Base-by-base conservation (phyloP, 345 rosid genomes). In the Balakata baccata region DNA sequence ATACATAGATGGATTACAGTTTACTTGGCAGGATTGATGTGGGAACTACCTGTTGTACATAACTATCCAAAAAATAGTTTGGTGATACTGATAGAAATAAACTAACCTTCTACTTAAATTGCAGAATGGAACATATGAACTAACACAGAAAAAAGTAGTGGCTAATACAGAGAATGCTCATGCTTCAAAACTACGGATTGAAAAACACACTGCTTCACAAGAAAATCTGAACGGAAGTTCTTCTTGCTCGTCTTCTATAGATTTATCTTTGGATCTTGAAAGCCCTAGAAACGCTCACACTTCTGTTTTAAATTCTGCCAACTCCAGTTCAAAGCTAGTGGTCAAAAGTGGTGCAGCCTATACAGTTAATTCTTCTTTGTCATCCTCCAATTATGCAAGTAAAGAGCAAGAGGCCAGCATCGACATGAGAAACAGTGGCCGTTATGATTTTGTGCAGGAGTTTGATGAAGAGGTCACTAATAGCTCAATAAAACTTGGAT, bases 61-160 rank as follows among this genome's bases (percentile, higher is more conserved):
- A 17, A 37, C 18, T 38, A 16, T 52, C 47, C 53, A 54, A n/a
- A n/a, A n/a, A n/a, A n/a, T n/a, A n/a, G n/a, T n/a, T n/a, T n/a
- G n/a, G n/a, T n/a, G n/a, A n/a, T n/a, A n/a, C n/a, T n/a, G n/a
- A n/a, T 46, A 57, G 49, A 66, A 51, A 61, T 70, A 45, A 65
- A 43, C 74, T 76, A 70, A 65, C 38, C 29, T 75, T 78, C 70
- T 47, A 46, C 8, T 63, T 80, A 67, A 70, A 51, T 80, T 83
- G 77, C 92, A 94, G 97, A 89, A 78, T 65, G 89, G 80, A 77
- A 74, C 80, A 47, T 81, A 66, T 59, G 58, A 70, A 53, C 52
- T 59, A 56, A 64, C 51, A 13, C 77, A 84, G 57, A 70, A 56
- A 5, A 50, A 69, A 9, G 78, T 76, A 77, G 77, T 63, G 43